These are phyloP conservation scores for Raffaelea albimanens DNA, from an alignment of 2,329 filamentous ascomycete genomes.

Conservation along the genomic window DNA sequence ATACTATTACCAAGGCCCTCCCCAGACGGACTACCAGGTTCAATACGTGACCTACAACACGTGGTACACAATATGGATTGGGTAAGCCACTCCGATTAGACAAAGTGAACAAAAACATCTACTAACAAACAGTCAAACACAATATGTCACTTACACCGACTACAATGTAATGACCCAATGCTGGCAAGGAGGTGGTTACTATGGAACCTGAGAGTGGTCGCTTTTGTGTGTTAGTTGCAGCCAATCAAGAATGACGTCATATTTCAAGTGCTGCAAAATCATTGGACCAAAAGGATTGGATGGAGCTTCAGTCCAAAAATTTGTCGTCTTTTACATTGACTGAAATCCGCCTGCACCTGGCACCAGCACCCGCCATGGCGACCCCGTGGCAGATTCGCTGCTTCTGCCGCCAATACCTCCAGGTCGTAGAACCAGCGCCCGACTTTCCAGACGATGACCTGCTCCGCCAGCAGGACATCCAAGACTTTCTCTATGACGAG, in stretches of 20 bases:
- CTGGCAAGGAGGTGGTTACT: slow-evolving; percentile 14
- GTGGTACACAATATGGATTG: slow-evolving; percentile 15
- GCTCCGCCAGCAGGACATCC: slow-evolving; percentile 52
- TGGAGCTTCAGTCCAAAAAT: no score
- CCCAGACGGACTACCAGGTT: slow-evolving; percentile 15
- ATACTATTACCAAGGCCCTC: slow-evolving; percentile 14
- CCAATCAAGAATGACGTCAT: no score
- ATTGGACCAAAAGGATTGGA: no score
- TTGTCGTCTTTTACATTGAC: no score
- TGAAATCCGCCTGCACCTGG: no score
- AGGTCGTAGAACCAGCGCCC: slow-evolving; percentile 53
- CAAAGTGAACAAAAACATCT: neutral
- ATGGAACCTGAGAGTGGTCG: slow-evolving; percentile 9
- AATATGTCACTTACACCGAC: slow-evolving; percentile 14
- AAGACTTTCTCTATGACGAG: slow-evolving; percentile 54
- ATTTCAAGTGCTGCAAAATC: no score
- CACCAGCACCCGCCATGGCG: no score
- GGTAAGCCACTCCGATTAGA: no score
- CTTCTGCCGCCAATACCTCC: slow-evolving; percentile 69
- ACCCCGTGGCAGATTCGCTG: neutral
- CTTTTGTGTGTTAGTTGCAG: no score
- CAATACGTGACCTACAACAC: slow-evolving; percentile 16
- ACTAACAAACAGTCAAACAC: slow-evolving; percentile 12
- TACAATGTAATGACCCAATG: slow-evolving; percentile 15
- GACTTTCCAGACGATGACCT: slow-evolving; percentile 51